These are phyloP conservation scores for Penicillium cosmopolitanum DNA, from an alignment of 495 filamentous ascomycete species.

Conservation along the genomic window DNA sequence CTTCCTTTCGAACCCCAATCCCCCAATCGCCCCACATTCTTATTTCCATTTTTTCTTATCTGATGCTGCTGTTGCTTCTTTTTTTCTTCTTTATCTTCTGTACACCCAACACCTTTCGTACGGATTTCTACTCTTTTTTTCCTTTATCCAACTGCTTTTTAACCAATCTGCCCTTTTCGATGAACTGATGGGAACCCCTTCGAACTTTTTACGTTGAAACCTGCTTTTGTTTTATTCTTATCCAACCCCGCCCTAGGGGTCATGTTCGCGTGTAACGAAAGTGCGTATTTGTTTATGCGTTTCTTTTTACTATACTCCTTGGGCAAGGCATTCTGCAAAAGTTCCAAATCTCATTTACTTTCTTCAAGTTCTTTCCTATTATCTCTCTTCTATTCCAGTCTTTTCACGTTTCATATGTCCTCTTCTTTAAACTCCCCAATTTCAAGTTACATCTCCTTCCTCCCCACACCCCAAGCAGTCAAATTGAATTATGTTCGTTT, in stretches of 20 bases:
- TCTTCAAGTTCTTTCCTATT: conserved; percentile 35
- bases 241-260: conserved; percentile 30
- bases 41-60: conserved; percentile 4
- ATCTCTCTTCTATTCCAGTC: conserved; percentile 9
- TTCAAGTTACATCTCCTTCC: neutral
- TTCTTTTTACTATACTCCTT: conserved; percentile 46
- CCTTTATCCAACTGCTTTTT: conserved; percentile 9
- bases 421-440: neutral
- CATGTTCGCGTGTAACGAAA: conserved; percentile 45
- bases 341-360: conserved; percentile 40
- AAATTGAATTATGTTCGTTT: conserved; percentile 50
- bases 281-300: conserved; percentile 41
- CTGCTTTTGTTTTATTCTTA: conserved; percentile 19
- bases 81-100: conserved; percentile 16
- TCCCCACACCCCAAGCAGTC: conserved; percentile 37
- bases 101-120: conserved; percentile 16
- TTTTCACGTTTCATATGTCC: conserved; percentile 22
- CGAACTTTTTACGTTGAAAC: neutral
- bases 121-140: conserved; percentile 15
- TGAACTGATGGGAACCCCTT: neutral
- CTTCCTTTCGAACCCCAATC: conserved; percentile 4
- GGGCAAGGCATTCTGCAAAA: conserved; percentile 57
- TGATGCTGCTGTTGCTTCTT: conserved; percentile 19
- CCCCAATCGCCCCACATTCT: conserved; percentile 10
- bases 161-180: neutral